Percentiles rank a stretch among this genome's conserved stretches.
phyloP scores from a whole-genome alignment of 2,329 filamentous ascomycete genomes.

The Epicoccum sorghinum region DNA sequence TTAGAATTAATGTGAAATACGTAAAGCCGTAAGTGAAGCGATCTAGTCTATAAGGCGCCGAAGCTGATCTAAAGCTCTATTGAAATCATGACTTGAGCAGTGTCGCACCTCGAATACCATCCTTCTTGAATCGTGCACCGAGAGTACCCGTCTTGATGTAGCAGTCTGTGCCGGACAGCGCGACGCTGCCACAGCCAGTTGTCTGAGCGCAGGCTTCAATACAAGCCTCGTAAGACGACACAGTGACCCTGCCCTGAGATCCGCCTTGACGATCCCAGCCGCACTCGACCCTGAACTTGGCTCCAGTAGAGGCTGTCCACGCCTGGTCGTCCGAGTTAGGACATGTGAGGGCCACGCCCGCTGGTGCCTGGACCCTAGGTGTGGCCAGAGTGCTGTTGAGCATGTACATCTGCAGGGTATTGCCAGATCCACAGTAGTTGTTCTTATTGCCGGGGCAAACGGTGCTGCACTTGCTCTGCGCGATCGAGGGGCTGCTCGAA shows the following conservation, averaged over 20 bases:
- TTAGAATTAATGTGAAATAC: background rate
- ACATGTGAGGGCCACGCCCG: background rate
- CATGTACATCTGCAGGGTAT: slow-evolving; percentile 10
- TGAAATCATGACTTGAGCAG: background rate
- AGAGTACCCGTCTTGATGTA: slow-evolving; percentile 13
- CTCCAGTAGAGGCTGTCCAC: slow-evolving; percentile 3
- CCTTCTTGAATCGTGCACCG: slow-evolving; percentile 2
- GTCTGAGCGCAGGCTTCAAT: slow-evolving; percentile 6
- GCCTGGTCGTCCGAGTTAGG: slow-evolving; percentile 1
- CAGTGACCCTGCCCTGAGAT: background rate
- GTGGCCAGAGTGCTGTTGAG: slow-evolving; percentile 8
- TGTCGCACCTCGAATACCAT: slow-evolving; percentile 1
- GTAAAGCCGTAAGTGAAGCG: background rate
- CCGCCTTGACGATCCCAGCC: slow-evolving; percentile 10
- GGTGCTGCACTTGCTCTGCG: slow-evolving; percentile 3
- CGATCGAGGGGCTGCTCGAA: background rate
- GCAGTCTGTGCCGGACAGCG: slow-evolving; percentile 2
- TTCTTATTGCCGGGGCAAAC: slow-evolving; percentile 4
- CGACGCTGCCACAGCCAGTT: slow-evolving; percentile 7
- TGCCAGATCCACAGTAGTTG: slow-evolving; percentile 1
- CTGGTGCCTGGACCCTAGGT: background rate
- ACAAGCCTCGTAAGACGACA: background rate
- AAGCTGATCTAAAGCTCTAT: background rate
- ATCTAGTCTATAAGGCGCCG: background rate
- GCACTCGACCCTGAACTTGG: slow-evolving; percentile 7